phyloP scores from a whole-genome alignment of 345 rosid species.

The Eucalyptus viminalis region DNA sequence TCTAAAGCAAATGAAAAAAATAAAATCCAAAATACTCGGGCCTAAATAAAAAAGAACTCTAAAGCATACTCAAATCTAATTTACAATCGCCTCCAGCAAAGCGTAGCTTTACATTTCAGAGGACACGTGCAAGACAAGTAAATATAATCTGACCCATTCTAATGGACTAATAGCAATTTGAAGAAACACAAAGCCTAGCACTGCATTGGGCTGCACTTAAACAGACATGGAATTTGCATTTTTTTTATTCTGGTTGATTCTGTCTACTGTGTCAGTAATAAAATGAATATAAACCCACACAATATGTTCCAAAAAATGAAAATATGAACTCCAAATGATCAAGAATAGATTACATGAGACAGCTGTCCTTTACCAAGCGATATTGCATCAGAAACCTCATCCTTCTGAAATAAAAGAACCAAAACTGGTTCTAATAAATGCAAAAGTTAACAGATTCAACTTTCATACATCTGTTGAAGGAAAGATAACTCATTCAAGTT shows the following conservation, averaged over 20 bases:
- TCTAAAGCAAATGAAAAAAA: neutral
- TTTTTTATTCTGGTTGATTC: neutral
- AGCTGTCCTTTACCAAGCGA: neutral
- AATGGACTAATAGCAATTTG: neutral
- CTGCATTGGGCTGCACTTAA: neutral
- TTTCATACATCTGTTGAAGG: neutral
- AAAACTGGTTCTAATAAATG: neutral
- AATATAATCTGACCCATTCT: neutral
- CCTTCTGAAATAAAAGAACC: neutral
- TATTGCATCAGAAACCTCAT: neutral
- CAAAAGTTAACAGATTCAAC: neutral
- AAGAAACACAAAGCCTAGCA: neutral
- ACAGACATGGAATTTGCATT: neutral
- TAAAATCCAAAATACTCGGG: neutral
- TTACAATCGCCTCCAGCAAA: neutral
- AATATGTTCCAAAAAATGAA: neutral
- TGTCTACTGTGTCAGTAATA: neutral
- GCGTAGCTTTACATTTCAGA: neutral
- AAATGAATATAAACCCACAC: neutral
- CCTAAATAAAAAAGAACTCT: neutral
- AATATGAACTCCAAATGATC: neutral
- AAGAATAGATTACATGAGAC: neutral
- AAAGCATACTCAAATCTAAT: neutral
- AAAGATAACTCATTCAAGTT: neutral
- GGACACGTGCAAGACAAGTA: neutral